Evolutionary conservation across 2,329 filamentous ascomycete species (phyloP).

Genomic region (Acrodontium crateriforme): DNA sequence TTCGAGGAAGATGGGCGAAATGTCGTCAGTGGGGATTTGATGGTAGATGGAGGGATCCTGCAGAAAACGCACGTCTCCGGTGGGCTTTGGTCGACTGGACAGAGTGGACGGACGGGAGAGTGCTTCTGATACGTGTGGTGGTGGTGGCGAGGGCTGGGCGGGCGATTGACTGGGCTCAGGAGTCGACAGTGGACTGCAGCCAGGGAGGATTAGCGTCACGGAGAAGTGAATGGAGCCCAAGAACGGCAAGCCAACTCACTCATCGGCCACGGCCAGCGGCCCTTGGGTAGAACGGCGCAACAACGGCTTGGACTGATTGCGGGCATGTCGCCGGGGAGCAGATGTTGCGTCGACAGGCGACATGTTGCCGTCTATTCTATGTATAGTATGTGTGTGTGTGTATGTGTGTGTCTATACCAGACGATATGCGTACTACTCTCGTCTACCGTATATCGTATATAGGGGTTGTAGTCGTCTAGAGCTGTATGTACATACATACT

Average conservation of each 20-base stretch:
- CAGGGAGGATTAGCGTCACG: no score
- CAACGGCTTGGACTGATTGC: conserved; percentile 24
- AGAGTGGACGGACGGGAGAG: conserved; percentile 2
- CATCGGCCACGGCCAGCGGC: conserved; percentile 54
- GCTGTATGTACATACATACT: no score
- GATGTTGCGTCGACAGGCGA: no score
- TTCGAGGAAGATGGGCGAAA: conserved; percentile 53
- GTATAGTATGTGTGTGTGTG: no score
- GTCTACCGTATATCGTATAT: no score
- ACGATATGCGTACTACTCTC: no score
- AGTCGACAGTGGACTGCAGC: conserved; percentile 13
- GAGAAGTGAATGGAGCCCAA: no score
- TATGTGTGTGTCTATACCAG: no score
- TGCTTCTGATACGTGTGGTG: neutral
- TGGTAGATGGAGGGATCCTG: conserved; percentile 74
- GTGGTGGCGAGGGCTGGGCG: no score
- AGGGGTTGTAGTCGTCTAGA: no score
- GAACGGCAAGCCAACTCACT: conserved; percentile 50
- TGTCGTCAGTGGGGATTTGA: conserved; percentile 50
- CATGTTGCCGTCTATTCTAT: no score
- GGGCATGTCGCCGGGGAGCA: conserved; percentile 17
- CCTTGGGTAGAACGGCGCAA: conserved; percentile 61
- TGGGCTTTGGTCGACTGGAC: conserved; percentile 9
- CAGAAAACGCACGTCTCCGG: conserved; percentile 67
- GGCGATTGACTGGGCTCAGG: neutral